These are phyloP conservation scores for Fusarium palustre DNA, from an alignment of 2,329 filamentous ascomycete genomes.

Conservation along the genomic window DNA sequence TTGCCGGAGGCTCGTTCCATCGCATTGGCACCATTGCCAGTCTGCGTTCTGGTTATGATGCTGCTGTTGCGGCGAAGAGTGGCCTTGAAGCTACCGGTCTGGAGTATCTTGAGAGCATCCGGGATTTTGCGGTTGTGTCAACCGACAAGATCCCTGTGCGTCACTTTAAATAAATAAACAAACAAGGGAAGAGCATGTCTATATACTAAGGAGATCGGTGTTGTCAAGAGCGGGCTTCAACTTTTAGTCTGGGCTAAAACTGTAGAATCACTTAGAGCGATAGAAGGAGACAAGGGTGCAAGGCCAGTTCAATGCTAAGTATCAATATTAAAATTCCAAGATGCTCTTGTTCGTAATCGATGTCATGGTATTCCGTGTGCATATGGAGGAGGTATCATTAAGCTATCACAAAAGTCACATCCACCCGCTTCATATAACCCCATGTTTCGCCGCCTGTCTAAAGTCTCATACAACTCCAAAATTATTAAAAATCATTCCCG, in stretches of 20 bases:
- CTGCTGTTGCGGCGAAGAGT: conserved; percentile 40
- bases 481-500: conserved; percentile 28
- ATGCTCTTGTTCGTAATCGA: background rate
- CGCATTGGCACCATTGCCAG: conserved; percentile 63
- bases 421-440: conserved; percentile 38
- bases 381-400: conserved; percentile 52
- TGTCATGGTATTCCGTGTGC: conserved; percentile 36
- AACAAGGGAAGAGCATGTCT: background rate
- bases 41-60: conserved; percentile 59
- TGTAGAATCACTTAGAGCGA: conserved; percentile 29
- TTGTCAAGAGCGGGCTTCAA: conserved; percentile 4
- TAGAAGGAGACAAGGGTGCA: conserved; percentile 5
- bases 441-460: conserved; percentile 40
- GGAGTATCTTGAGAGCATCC: conserved; percentile 44
- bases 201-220: background rate
- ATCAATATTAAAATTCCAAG: background rate
- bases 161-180: conserved; percentile 16
- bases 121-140: conserved; percentile 45
- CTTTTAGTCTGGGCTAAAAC: conserved; percentile 1
- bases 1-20: conserved; percentile 69
- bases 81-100: conserved; percentile 48
- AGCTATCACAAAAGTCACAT: conserved; percentile 43
- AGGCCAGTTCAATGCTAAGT: background rate
- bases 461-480: conserved; percentile 28
- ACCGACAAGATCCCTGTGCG: conserved; percentile 46